A percentile compares a stretch with the other conserved stretches of the same genome.
These are phyloP conservation scores for Stagonosporopsis chrysanthemi DNA, from an alignment of 2,329 filamentous ascomycete species.

Conservation along the genomic window DNA sequence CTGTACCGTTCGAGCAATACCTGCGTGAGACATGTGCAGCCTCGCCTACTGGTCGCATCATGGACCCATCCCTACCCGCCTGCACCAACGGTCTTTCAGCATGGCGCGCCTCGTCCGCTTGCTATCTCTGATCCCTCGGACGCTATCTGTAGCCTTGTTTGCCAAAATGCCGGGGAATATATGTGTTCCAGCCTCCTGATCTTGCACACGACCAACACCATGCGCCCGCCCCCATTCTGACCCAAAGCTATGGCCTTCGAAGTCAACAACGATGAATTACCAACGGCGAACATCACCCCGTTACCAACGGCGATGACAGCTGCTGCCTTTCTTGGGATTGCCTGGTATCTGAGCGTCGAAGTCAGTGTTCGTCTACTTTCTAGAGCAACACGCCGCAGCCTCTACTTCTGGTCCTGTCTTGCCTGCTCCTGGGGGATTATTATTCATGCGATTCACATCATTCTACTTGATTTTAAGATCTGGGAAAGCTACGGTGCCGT, in stretches of 20 bases:
- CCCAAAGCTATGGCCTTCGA: slow-evolving; percentile 14
- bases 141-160: slow-evolving; percentile 12
- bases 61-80: not conserved
- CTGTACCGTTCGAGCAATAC: slow-evolving; percentile 9
- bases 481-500: slow-evolving; percentile 48
- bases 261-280: slow-evolving; percentile 21
- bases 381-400: slow-evolving; percentile 50
- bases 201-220: not conserved
- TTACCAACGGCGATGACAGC: slow-evolving; percentile 28
- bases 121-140: slow-evolving; percentile 3
- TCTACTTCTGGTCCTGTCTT: slow-evolving; percentile 57
- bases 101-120: not conserved
- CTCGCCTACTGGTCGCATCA: slow-evolving; percentile 2
- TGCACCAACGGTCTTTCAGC: slow-evolving; percentile 8
- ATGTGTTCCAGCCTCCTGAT: slow-evolving; percentile 9
- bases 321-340: slow-evolving; percentile 32
- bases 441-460: slow-evolving; percentile 50
- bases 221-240: slow-evolving; percentile 8
- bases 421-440: slow-evolving; percentile 45
- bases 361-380: slow-evolving; percentile 51
- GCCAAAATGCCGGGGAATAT: slow-evolving; percentile 2
- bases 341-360: slow-evolving; percentile 51
- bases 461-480: slow-evolving; percentile 54
- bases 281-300: slow-evolving; percentile 17
- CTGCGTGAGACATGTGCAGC: slow-evolving; percentile 11